Evolutionary conservation across 2,329 filamentous ascomycete genomes (phyloP), one percentile per base, ranked within the genome.

Genomic region (Colletotrichum navitas): DNA sequence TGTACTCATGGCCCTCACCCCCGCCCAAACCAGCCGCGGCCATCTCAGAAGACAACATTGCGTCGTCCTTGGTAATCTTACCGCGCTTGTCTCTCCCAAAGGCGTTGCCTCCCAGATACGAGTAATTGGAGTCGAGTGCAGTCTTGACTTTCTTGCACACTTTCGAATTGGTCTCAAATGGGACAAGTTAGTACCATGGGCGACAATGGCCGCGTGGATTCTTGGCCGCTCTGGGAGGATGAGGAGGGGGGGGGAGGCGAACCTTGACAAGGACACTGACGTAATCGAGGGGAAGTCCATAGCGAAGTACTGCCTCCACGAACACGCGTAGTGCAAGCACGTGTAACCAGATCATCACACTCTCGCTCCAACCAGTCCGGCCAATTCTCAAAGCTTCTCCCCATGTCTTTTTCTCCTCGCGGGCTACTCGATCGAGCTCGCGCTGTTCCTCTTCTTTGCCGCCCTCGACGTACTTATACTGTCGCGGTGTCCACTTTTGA

Each of bases 221-320:
- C 26, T 51, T 29, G 16, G 26, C 7, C 16, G 6, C 21, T 52
- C 18, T 18, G 14, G 8, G 16, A 1, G 6, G 49, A 29, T 18
- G 24, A 29, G 29, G 29, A 29, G 29, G 29, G 29, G 29, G 29
- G 16, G 24, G 32, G 24, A 39, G 43, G 79, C 89, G 76, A 88
- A 97, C 95, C 91, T 94, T 92, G 73, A 98, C 85, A 75, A 98
- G 84, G 21, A 91, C 94, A 76, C 92, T 93, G 60, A 97, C 91
- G 81, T 95, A 99, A 76, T 97, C 93, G 74, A 98, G 84, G 59
- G 96, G 96, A 77, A 99, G 82, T 36, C 96, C 96, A 79, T 99
- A 99, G 75, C 96, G 90, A 79, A 99, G 85, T n/a, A 99, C 96
- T 6, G 95, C 97, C 87, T 99, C 96, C 26, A 99, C 96, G 82